Conservation (phyloP, 164 flowering plant genomes). For the Warburgia ugandensis region DNA sequence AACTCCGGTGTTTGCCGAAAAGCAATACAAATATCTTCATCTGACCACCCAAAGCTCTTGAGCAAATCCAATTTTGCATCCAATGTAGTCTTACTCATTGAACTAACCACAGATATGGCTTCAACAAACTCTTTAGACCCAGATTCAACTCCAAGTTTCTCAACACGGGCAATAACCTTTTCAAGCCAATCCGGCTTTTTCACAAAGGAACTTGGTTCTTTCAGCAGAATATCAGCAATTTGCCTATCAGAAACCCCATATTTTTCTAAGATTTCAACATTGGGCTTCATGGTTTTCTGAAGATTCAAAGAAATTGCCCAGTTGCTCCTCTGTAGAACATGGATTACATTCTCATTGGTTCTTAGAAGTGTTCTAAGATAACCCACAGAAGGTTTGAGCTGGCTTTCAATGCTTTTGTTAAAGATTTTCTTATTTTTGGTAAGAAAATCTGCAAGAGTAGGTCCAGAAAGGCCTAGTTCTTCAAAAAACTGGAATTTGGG, state of each 20-base stretch:
- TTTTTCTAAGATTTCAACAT: background rate
- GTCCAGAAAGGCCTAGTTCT: constrained; percentile 8
- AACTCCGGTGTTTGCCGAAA: constrained; percentile 8
- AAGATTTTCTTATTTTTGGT: background rate
- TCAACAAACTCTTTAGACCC: constrained; percentile 7
- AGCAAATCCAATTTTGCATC: constrained; percentile 5
- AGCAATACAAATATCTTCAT: constrained; percentile 6
- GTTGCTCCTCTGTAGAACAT: constrained; percentile 2
- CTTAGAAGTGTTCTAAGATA: background rate
- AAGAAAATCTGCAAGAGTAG: constrained; percentile 3
- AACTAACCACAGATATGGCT: background rate
- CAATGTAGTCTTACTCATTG: background rate
- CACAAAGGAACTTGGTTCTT: background rate
- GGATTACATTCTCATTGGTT: background rate
- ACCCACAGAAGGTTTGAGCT: background rate
- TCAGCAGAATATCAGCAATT: background rate
- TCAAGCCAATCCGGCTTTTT: constrained; percentile 1
- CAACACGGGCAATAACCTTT: background rate
- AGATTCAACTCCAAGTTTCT: constrained; percentile 4
- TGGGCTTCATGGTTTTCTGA: background rate
- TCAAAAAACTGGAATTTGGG: constrained; percentile 7
- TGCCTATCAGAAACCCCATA: constrained; percentile 1
- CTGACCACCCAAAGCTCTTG: constrained; percentile 14
- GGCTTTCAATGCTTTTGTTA: background rate
- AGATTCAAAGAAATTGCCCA: background rate